Evolutionary conservation across 306 rosid genomes (phyloP), one percentile per base, ranked within the genome.

Genomic region (Boehmeria nivea): DNA sequence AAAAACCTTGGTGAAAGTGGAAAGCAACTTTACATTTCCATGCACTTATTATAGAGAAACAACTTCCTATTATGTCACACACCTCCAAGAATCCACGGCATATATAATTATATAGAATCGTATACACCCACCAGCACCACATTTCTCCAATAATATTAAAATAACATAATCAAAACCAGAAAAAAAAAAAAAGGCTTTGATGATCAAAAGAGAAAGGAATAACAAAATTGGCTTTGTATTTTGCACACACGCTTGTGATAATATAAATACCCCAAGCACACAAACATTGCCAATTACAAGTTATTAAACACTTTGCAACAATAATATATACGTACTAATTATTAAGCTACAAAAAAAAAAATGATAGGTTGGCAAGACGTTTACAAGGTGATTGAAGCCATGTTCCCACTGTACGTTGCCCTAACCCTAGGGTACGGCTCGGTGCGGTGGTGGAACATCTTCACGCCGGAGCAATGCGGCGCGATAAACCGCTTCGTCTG

Each of bases 311-410:
- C 73, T 33, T 21, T 8, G 21, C 20, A 4, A 31, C 2, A 31
- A 31, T 31, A 31, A 10, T 40, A 40, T 14, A 8, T 40, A 40
- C 3, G 3, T 40, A 8, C 17, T 11, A 3, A 40, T 14, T 40
- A 40, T 14, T 1, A 11, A 40, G 15, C 4, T 14, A 40, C 17
- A 40, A 11, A 14, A 11, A 40, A 11, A 40, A 40, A 14, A 55
- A 91, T 91, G 99, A 85, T 91, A 3, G 93, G 89, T 45, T 87
- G 85, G 96, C 85, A 70, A 64, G 96, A 87, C 59, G 84, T 78
- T 18, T 85, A 82, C 54, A 87, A 85, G 72, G 99, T 91, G 43
- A 72, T 87, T 23, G 93, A 40, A 9, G 96, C 87, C 3, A 78
- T 73, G 89, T 75, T 59, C 3, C 99, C 99, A 36, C 83, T 91